These are phyloP conservation scores for Boletus bicolor DNA, from an alignment of 768 basidiomycete species.

Conservation along the genomic window DNA sequence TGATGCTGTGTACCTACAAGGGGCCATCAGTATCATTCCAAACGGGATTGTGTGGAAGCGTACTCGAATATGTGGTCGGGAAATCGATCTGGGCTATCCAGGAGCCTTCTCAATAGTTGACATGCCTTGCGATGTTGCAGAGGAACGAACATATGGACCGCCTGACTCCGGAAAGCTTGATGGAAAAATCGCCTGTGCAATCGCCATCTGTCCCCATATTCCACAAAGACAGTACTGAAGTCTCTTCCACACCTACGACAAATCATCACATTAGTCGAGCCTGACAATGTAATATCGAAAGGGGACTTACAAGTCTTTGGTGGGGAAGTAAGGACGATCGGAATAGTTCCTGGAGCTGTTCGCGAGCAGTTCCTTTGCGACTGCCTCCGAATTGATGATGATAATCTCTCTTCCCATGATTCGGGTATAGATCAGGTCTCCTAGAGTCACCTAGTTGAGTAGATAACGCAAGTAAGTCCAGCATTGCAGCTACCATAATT, in stretches of 20 bases:
- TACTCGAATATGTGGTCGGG: constrained; percentile 36
- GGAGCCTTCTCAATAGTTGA: constrained; percentile 31
- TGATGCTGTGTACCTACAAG: constrained; percentile 18
- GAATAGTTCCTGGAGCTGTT: constrained; percentile 47
- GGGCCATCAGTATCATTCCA: not conserved
- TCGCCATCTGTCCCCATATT: constrained; percentile 35
- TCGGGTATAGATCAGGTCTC: constrained; percentile 47
- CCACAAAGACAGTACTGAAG: constrained; percentile 24
- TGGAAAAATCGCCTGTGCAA: constrained; percentile 30
- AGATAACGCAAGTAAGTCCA: not conserved
- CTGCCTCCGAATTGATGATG: constrained; percentile 44
- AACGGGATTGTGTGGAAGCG: not conserved
- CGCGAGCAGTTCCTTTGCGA: constrained; percentile 46
- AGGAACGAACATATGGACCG: constrained; percentile 27
- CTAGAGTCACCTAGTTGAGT: constrained; percentile 19
- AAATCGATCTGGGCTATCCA: constrained; percentile 33
- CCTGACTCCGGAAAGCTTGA: constrained; percentile 23
- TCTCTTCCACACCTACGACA: constrained; percentile 18
- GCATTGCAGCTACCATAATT: constrained; percentile 27
- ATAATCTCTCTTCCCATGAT: constrained; percentile 44
- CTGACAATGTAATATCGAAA: not conserved
- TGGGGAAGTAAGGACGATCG: constrained; percentile 40
- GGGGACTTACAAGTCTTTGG: constrained; percentile 8
- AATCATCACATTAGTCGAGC: not conserved
- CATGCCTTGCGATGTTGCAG: constrained; percentile 31